Evolutionary conservation across 1,139 yeast species (phyloP).

Genomic region (Lodderomyces metapsilosis): DNA sequence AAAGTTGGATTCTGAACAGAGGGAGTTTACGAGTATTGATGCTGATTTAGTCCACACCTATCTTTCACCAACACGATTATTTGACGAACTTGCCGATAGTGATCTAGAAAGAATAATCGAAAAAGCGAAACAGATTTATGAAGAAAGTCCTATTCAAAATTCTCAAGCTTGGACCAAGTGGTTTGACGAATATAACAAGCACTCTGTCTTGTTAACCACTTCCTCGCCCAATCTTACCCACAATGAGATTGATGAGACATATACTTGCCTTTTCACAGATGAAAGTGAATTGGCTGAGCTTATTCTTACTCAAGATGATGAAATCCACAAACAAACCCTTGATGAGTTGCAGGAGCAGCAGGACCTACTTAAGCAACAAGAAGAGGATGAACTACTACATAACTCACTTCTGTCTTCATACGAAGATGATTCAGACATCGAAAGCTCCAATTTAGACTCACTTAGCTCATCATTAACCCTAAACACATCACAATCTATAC

Average conservation of each 20-base stretch:
- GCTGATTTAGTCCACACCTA: slow-evolving; percentile 46
- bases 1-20: slow-evolving; percentile 14
- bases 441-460: slow-evolving; percentile 27
- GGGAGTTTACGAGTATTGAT: slow-evolving; percentile 26
- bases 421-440: slow-evolving; percentile 13
- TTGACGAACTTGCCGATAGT: slow-evolving; percentile 27
- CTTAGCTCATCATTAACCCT: slow-evolving; percentile 40
- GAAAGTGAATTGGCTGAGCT: slow-evolving; percentile 14
- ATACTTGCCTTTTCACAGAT: slow-evolving; percentile 7
- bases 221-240: slow-evolving; percentile 14
- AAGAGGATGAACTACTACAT: slow-evolving; percentile 26
- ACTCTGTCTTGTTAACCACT: slow-evolving; percentile 27
- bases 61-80: slow-evolving; percentile 34
- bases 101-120: slow-evolving; percentile 39
- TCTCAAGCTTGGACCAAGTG: slow-evolving; percentile 31
- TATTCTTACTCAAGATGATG: slow-evolving; percentile 30
- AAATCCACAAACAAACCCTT: slow-evolving; percentile 24
- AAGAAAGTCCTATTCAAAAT: slow-evolving; percentile 25
- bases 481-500: slow-evolving; percentile 32
- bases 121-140: slow-evolving; percentile 29
- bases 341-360: slow-evolving; percentile 21
- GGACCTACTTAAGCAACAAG: slow-evolving; percentile 15
- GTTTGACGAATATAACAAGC: slow-evolving; percentile 32
- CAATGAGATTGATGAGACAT: slow-evolving; percentile 3
- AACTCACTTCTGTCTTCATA: slow-evolving; percentile 12